Evolutionary conservation across 1,284 basidiomycete species (phyloP), one percentile per base, ranked within the genome.

Genomic region (Sanghuangporus weigelae): DNA sequence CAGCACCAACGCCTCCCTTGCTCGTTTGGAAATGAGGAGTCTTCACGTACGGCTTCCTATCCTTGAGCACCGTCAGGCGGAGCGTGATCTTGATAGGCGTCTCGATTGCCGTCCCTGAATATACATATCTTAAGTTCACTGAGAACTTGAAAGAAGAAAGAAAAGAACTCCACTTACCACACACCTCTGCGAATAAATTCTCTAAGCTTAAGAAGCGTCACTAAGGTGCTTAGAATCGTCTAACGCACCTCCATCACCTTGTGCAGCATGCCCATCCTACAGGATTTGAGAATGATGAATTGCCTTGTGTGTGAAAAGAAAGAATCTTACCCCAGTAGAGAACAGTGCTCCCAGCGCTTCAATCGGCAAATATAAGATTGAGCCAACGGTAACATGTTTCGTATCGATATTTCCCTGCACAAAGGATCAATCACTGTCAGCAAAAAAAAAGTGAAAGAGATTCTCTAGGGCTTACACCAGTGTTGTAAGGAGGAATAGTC

Each of bases 261-360:
- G 85, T 2, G 82, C 84, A 6, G 83, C 84, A 72, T 86, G 85
- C 0, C 85, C 85, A 65, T 87, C 85, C 84, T n/a, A n/a, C n/a
- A n/a, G n/a, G n/a, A n/a, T n/a, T n/a, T n/a, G n/a, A n/a, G n/a
- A n/a, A n/a, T n/a, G n/a, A n/a, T n/a, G n/a, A n/a, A n/a, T n/a
- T n/a, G n/a, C n/a, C n/a, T n/a, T n/a, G n/a, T n/a, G n/a, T n/a
- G n/a, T n/a, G n/a, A n/a, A n/a, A 16, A 26, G 16, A 39, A 59
- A 44, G 42, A 44, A 6, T 4, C 81, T 68, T 67, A 85, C 84
- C n/a, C 84, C 85, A 39, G 84, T 81, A 6, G 83, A 82, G 67
- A 86, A 85, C 50, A 86, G 67, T 1, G 81, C 85, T 0, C 85
- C 85, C 6, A 56, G 83, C 0, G 81, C 84, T 67, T 84, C 81